Base-by-base conservation (phyloP, 2,329 filamentous ascomycete species). In the Diplodia mutila region DNA sequence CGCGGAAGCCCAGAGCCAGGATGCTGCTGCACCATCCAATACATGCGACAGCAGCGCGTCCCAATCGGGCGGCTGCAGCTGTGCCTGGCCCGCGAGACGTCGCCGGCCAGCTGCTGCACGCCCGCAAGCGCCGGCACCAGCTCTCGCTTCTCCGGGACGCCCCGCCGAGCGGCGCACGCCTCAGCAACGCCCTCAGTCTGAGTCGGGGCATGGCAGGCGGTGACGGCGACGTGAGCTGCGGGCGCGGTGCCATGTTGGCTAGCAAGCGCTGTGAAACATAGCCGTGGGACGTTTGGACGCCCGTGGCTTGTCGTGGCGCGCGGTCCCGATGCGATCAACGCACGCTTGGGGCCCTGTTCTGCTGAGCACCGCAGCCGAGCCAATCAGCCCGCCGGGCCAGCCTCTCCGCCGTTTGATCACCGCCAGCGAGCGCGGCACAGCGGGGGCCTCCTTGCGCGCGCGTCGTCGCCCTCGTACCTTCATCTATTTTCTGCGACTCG, bases 11-110 rank as follows among this genome's bases (percentile, higher is more conserved):
- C 53, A 23, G 37, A 21, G 48, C 53, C 53, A 49, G 64, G 64
- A 59, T 66, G 52, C n/a, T 66, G 64, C 64, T 29, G 64, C 64
- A 66, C 64, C 64, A 59, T 59, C 64, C 64, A 66, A 66, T 66
- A 66, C 64, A 55, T 66, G 64, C 64, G 64, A 57, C 64, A 55
- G 64, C 64, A 49, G 64, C 37, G 52, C 14, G 37, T 57, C 59
- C 57, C 23, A 32, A 37, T 55, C 63, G 42, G 29, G 63, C 63
- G 51, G 18, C 25, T 12, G 34, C 63, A 39, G 53, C 53, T 55
- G 53, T 55, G 23, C 53, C 32, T 54, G 51, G 53, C n/a, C 32
- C 32, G 53, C 53, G 54, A 46, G 21, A 29, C 54, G 54, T 21
- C 54, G 46, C 34, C 54, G 34, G n/a, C n/a, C n/a, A n/a, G n/a